Conservation (phyloP, 331 rosid genomes). For the Acacia concinna region DNA sequence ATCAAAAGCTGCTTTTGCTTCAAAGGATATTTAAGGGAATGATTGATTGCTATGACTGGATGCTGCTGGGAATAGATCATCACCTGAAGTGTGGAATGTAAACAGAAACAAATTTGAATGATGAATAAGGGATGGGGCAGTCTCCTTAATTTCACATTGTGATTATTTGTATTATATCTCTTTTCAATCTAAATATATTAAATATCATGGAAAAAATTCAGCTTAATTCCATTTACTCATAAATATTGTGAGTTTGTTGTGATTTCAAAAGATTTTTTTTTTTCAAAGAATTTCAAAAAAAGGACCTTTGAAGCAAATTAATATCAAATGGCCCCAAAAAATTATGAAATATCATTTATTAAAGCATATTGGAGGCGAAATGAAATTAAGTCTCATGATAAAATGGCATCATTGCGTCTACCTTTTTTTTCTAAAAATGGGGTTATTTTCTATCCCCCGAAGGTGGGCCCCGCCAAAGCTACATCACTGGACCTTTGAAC, state of each 20-base stretch:
- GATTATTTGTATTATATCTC: background rate
- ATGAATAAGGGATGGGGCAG: background rate
- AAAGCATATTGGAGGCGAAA: too few species aligned
- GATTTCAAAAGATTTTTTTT: too few species aligned
- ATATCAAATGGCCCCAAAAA: too few species aligned
- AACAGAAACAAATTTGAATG: background rate
- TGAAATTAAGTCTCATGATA: too few species aligned
- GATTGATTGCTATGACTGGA: conserved; percentile 1
- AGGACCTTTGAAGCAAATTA: too few species aligned
- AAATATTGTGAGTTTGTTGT: background rate
- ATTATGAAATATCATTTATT: too few species aligned
- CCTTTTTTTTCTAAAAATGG: too few species aligned
- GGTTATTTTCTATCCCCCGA: too few species aligned
- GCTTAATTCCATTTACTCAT: background rate
- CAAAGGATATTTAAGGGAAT: conserved; percentile 38
- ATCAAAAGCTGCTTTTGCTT: conserved; percentile 46
- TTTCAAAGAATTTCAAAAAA: too few species aligned
- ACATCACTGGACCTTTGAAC: too few species aligned
- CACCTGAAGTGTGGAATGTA: background rate
- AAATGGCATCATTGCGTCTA: too few species aligned
- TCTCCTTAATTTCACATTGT: background rate
- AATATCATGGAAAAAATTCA: background rate
- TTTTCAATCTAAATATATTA: background rate
- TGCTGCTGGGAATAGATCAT: conserved; percentile 8
- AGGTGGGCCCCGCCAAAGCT: too few species aligned